These are phyloP conservation scores for Colletotrichum sublineola DNA, from an alignment of 2,329 filamentous ascomycete species.

Conservation along the genomic window DNA sequence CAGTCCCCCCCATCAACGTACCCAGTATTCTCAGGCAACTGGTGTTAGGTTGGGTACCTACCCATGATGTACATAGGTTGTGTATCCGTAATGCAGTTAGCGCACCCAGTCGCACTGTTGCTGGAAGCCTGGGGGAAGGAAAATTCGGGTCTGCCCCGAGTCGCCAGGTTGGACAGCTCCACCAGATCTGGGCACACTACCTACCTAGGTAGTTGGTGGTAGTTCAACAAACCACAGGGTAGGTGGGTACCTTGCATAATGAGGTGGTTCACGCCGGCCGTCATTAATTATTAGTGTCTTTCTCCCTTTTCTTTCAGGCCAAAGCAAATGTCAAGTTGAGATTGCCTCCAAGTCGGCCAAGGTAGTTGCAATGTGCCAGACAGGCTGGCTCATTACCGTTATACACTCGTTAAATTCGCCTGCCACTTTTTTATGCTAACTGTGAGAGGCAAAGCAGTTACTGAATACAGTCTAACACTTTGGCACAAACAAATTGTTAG, in stretches of 20 bases:
- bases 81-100: constrained; percentile 1
- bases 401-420: too few species aligned
- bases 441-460: too few species aligned
- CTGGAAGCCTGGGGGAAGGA: constrained; percentile 30
- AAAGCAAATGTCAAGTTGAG: not conserved
- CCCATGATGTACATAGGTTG: not conserved
- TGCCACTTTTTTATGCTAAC: too few species aligned
- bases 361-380: constrained; percentile 27
- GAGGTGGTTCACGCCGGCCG: not conserved
- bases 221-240: not conserved
- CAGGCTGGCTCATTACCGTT: not conserved
- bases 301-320: not conserved
- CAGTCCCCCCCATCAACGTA: not conserved
- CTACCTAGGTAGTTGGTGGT: too few species aligned
- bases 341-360: constrained; percentile 34
- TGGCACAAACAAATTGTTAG: too few species aligned
- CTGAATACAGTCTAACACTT: too few species aligned
- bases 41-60: not conserved
- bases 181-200: not conserved
- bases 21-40: constrained; percentile 3
- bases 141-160: constrained; percentile 21
- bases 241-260: not conserved
- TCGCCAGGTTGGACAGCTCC: constrained; percentile 14
- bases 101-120: constrained; percentile 16
- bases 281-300: constrained; percentile 1